These are phyloP conservation scores for Emericellopsis atlantica DNA, from an alignment of 2,329 filamentous ascomycete genomes.

Conservation along the genomic window DNA sequence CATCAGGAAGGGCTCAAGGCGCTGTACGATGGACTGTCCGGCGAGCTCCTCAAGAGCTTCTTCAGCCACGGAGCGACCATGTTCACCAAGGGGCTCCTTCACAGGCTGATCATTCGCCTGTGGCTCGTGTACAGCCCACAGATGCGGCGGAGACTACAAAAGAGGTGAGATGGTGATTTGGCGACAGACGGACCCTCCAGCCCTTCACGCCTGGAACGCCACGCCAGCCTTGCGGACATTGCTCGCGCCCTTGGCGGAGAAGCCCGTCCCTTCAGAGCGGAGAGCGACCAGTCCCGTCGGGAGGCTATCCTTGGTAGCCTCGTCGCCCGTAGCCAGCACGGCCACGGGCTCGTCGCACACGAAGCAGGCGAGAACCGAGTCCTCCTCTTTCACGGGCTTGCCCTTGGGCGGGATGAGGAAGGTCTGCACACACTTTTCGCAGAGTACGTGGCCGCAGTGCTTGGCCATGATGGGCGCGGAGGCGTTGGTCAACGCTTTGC, in stretches of 20 bases:
- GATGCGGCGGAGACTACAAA: slow-evolving; percentile 8
- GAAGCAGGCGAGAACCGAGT: slow-evolving; percentile 45
- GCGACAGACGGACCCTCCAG: neutral
- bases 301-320: slow-evolving; percentile 23
- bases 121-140: slow-evolving; percentile 44
- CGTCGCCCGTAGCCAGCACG: slow-evolving; percentile 25
- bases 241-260: slow-evolving; percentile 76
- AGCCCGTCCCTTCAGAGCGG: slow-evolving; percentile 80
- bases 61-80: slow-evolving; percentile 80
- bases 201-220: slow-evolving; percentile 61
- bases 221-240: slow-evolving; percentile 69
- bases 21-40: slow-evolving; percentile 64
- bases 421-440: slow-evolving; percentile 69
- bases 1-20: slow-evolving; percentile 53
- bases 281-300: slow-evolving; percentile 67
- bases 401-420: slow-evolving; percentile 57
- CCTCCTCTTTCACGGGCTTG: neutral
- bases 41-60: slow-evolving; percentile 72
- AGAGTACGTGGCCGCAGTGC: slow-evolving; percentile 86
- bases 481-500: slow-evolving; percentile 69
- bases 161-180: neutral
- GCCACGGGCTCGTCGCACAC: slow-evolving; percentile 77
- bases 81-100: slow-evolving; percentile 70
- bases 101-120: slow-evolving; percentile 55
- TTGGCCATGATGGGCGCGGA: slow-evolving; percentile 73